These are phyloP conservation scores for Kluyveromyces marxianus DNA, from an alignment of 1,139 yeast genomes.

Conservation along the genomic window DNA sequence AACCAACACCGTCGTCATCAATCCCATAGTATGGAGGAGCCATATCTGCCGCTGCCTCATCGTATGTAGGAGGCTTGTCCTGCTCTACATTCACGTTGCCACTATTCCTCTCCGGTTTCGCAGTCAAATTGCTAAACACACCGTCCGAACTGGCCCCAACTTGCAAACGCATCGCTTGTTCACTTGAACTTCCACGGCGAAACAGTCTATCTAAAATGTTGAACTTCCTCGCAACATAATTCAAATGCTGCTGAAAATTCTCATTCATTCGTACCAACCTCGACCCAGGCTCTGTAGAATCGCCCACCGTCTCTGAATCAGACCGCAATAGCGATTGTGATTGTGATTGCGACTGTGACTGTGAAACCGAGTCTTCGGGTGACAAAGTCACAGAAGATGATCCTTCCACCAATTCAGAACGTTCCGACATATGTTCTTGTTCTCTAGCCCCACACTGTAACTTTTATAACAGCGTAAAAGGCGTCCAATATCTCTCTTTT, in stretches of 20 bases:
- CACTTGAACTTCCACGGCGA: slow-evolving; percentile 14
- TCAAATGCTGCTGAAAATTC: slow-evolving; percentile 7
- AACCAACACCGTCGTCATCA: slow-evolving; percentile 57
- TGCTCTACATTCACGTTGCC: slow-evolving; percentile 30
- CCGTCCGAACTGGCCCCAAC: slow-evolving; percentile 52
- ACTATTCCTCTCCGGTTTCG: slow-evolving; percentile 55
- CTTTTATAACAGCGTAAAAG: not conserved
- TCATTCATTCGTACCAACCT: not conserved
- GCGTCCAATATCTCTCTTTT: not conserved
- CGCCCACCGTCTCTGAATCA: not conserved
- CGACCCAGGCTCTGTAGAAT: not conserved
- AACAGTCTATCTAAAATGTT: slow-evolving; percentile 34
- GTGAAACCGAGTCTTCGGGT: not conserved
- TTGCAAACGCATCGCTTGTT: slow-evolving; percentile 9
- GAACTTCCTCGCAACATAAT: slow-evolving; percentile 28
- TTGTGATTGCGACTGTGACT: not conserved
- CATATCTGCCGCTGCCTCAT: slow-evolving; percentile 90
- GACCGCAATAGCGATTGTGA: not conserved
- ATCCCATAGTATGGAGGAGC: slow-evolving; percentile 98
- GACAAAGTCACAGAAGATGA: not conserved
- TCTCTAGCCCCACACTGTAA: not conserved
- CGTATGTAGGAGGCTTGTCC: slow-evolving; percentile 84
- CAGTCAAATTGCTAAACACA: slow-evolving; percentile 83
- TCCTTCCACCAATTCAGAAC: not conserved
- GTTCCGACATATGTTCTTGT: not conserved